Evolutionary conservation across 192 early-diverging fungal genomes (phyloP).

Genomic region (Jimgerdemannia lactiflua): DNA sequence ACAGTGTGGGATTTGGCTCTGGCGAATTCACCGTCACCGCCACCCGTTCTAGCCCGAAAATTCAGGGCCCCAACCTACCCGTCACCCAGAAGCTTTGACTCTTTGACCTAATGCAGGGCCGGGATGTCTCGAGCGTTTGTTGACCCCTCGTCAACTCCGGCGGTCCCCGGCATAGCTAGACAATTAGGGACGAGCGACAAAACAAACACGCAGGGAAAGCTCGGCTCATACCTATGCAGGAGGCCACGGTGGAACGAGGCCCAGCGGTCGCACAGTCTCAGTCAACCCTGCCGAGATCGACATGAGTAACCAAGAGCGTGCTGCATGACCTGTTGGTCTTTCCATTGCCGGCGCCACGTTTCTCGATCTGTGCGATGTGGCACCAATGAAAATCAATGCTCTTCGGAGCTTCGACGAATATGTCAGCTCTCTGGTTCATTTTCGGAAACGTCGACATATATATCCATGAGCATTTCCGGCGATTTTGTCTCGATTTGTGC

Average conservation of each 20-base stretch:
- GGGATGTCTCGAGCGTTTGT: neutral
- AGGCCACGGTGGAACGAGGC: neutral
- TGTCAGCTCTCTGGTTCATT: neutral
- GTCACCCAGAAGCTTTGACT: no score
- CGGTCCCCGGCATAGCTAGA: no score
- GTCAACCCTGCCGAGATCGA: neutral
- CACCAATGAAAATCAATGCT: neutral
- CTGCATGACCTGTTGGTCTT: neutral
- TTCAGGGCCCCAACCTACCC: no score
- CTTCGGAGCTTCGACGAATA: neutral
- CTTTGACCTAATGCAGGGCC: no score
- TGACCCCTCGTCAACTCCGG: neutral
- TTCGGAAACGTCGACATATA: neutral
- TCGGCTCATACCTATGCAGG: neutral
- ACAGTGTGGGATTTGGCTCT: no score
- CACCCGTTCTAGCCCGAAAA: no score
- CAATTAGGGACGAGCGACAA: neutral
- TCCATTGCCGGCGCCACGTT: neutral
- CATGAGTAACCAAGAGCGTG: neutral
- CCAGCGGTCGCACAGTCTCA: neutral
- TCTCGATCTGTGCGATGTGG: neutral
- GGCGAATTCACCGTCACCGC: no score
- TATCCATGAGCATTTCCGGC: neutral
- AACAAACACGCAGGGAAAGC: neutral
- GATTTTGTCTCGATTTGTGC: neutral